phyloP scores from a whole-genome alignment of 2,329 filamentous ascomycete genomes.

The Curvularia eragrostidis region DNA sequence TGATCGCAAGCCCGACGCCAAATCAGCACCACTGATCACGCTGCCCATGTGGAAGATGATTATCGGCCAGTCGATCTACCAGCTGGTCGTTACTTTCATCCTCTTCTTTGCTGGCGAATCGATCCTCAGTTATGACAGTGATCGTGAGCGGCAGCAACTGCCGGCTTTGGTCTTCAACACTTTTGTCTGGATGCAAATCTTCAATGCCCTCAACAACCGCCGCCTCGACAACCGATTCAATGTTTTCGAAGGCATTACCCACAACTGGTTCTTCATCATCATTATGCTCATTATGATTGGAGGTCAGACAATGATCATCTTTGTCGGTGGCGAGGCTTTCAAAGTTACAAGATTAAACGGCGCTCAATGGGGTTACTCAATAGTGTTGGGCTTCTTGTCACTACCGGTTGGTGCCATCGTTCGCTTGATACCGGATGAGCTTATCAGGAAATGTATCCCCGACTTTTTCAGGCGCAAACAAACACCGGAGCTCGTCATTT shows the following conservation, averaged over 20 bases:
- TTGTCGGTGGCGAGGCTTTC: conserved; percentile 83
- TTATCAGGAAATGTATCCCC: conserved; percentile 57
- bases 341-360: conserved; percentile 72
- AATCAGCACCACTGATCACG: conserved; percentile 79
- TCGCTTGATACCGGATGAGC: conserved; percentile 79
- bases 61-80: conserved; percentile 87
- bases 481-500: conserved; percentile 52
- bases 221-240: conserved; percentile 95
- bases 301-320: conserved; percentile 88
- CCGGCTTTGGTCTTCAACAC: conserved; percentile 93
- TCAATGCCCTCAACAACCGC: conserved; percentile 97
- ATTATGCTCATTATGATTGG: conserved; percentile 89
- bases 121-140: conserved; percentile 65
- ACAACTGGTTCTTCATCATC: conserved; percentile 86
- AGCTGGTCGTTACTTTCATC: conserved; percentile 78
- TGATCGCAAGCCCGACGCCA: conserved; percentile 78
- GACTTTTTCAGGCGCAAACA: conserved; percentile 52
- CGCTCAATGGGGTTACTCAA: conserved; percentile 86
- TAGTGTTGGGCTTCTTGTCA: conserved; percentile 83
- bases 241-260: conserved; percentile 85
- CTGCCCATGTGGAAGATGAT: conserved; percentile 99
- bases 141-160: conserved; percentile 58
- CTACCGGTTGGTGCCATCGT: conserved; percentile 83
- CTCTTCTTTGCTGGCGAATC: conserved; percentile 75
- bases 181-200: conserved; percentile 99